phyloP scores from a whole-genome alignment of 139 green algal genomes.

The Klebsormidium nitens region DNA sequence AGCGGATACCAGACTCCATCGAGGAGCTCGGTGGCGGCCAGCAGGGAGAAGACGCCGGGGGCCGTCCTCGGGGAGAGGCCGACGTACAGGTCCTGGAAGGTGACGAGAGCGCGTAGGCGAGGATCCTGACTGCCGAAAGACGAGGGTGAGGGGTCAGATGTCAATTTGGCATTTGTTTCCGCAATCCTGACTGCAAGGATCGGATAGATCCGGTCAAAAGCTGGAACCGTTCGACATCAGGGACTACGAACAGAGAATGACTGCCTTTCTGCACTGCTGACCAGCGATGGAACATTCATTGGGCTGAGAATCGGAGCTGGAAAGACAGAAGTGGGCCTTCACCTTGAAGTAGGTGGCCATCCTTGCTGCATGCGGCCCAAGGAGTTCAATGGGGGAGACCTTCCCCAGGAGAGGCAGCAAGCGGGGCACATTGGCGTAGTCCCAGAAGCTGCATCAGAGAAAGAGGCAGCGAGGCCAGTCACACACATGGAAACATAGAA shows the following conservation, averaged over 20 bases:
- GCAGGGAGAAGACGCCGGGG: slow-evolving; percentile 59
- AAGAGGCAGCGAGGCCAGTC: slow-evolving; percentile 5
- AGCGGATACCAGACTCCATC: slow-evolving; percentile 80
- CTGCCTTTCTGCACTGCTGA: too few relatives aligned
- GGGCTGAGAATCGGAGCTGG: too few relatives aligned
- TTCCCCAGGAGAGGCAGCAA: slow-evolving; percentile 58
- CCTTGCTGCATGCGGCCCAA: slow-evolving; percentile 56
- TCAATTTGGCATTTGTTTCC: too few relatives aligned
- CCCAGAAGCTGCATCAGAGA: slow-evolving; percentile 28
- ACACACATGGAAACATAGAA: background rate
- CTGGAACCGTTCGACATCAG: too few relatives aligned
- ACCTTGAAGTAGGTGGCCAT: slow-evolving; percentile 58
- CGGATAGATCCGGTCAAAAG: too few relatives aligned
- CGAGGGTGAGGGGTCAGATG: too few relatives aligned
- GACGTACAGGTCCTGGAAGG: slow-evolving; percentile 84
- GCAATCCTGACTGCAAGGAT: too few relatives aligned
- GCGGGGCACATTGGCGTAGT: slow-evolving; percentile 44
- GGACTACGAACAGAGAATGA: too few relatives aligned
- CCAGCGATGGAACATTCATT: too few relatives aligned
- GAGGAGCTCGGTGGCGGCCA: slow-evolving; percentile 79
- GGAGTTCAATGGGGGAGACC: slow-evolving; percentile 56
- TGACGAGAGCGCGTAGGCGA: slow-evolving; percentile 61
- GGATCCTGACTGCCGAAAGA: too few relatives aligned
- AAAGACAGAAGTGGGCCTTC: too few relatives aligned
- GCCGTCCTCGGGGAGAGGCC: slow-evolving; percentile 71